phyloP scores from a whole-genome alignment of 2,329 filamentous ascomycete genomes.

The Dactylellina haptotyla region DNA sequence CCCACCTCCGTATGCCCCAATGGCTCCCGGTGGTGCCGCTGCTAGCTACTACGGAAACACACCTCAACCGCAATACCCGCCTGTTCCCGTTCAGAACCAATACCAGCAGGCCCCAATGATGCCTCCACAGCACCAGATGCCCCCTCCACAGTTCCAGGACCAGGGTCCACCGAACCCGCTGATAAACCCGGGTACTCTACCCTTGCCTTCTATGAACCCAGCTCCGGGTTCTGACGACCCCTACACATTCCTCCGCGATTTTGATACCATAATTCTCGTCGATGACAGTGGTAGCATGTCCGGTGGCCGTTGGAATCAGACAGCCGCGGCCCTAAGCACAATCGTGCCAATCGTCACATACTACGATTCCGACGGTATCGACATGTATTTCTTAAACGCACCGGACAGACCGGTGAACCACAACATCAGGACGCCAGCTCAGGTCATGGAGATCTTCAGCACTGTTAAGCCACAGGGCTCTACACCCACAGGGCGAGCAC shows the following conservation, averaged over 20 bases:
- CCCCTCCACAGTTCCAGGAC: background rate
- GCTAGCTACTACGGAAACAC: slow-evolving; percentile 50
- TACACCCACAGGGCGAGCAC: slow-evolving; percentile 78
- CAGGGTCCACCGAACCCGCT: slow-evolving; percentile 15
- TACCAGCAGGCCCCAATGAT: background rate
- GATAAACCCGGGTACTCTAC: slow-evolving; percentile 40
- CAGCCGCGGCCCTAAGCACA: slow-evolving; percentile 72
- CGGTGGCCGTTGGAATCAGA: slow-evolving; percentile 76
- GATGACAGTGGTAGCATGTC: slow-evolving; percentile 92
- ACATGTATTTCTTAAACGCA: slow-evolving; percentile 90
- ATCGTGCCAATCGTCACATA: slow-evolving; percentile 84
- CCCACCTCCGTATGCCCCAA: slow-evolving; percentile 32
- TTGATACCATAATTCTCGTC: slow-evolving; percentile 90
- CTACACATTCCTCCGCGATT: slow-evolving; percentile 78
- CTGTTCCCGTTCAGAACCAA: slow-evolving; percentile 2
- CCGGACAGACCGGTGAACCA: slow-evolving; percentile 69
- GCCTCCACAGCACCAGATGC: slow-evolving; percentile 10
- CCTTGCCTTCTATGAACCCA: slow-evolving; percentile 38
- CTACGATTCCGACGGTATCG: slow-evolving; percentile 84
- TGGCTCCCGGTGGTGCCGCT: slow-evolving; percentile 21
- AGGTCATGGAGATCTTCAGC: slow-evolving; percentile 77
- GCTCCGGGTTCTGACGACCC: slow-evolving; percentile 64
- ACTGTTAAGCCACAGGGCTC: slow-evolving; percentile 71
- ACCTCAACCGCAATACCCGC: slow-evolving; percentile 49
- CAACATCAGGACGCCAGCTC: slow-evolving; percentile 69